Evolutionary conservation across 1,139 yeast genomes (phyloP).

Genomic region (Blastobotrys arbuscula): DNA sequence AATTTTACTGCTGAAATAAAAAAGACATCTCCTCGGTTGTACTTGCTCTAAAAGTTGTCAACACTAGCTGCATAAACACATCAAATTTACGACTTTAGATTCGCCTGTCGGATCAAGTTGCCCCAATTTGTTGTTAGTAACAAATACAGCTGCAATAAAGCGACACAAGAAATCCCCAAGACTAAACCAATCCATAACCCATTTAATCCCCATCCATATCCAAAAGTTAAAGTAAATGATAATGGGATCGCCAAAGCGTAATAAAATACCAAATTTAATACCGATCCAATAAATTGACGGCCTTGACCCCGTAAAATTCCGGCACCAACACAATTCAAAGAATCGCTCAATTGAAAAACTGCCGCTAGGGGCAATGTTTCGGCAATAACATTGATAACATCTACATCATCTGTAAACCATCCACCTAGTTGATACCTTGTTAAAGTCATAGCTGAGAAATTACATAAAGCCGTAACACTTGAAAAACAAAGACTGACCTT

Average conservation of each 20-base stretch:
- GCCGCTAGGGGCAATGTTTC: constrained; percentile 71
- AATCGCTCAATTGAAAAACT: constrained; percentile 69
- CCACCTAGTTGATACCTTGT: constrained; percentile 54
- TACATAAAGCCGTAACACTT: constrained; percentile 48
- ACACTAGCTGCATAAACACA: too few species aligned
- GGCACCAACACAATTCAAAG: constrained; percentile 74
- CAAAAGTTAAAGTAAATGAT: constrained; percentile 59
- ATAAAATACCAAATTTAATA: constrained; percentile 68
- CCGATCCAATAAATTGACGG: constrained; percentile 75
- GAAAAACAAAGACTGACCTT: constrained; percentile 56
- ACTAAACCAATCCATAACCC: constrained; percentile 88
- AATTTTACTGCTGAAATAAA: too few species aligned
- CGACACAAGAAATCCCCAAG: constrained; percentile 35
- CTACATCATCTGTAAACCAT: constrained; percentile 60
- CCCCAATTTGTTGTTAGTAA: constrained; percentile 21
- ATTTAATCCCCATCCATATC: constrained; percentile 45
- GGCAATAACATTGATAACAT: constrained; percentile 47
- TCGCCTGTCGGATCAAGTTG: constrained; percentile 30
- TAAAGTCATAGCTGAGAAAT: constrained; percentile 48
- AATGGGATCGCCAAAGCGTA: constrained; percentile 69
- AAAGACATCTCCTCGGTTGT: too few species aligned
- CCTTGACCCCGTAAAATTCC: constrained; percentile 88
- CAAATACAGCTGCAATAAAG: constrained; percentile 7
- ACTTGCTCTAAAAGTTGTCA: too few species aligned
- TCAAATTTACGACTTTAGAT: too few species aligned